phyloP scores from a whole-genome alignment of 2,329 filamentous ascomycete genomes.

The Aspergillus proliferans region DNA sequence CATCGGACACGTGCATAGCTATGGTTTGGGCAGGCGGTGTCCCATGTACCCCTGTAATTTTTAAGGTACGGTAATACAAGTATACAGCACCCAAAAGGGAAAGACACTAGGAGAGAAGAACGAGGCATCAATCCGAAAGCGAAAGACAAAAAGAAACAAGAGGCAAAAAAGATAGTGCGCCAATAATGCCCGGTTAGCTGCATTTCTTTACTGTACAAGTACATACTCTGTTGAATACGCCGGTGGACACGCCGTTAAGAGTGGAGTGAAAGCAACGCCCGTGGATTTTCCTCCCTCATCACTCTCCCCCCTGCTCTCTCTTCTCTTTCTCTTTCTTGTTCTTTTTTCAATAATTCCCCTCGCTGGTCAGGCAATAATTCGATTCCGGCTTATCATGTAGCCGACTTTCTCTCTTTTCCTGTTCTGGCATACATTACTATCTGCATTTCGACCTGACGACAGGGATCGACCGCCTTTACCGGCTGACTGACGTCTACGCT shows the following conservation, averaged over 20 bases:
- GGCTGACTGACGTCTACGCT: not conserved
- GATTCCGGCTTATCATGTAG: not conserved
- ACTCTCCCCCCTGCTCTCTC: slow-evolving; percentile 6
- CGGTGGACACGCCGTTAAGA: not conserved
- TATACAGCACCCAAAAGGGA: too few relatives aligned
- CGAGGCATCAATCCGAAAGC: too few relatives aligned
- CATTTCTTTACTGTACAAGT: too few relatives aligned
- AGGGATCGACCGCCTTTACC: not conserved
- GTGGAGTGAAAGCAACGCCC: not conserved
- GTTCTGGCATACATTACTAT: not conserved
- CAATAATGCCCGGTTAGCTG: not conserved
- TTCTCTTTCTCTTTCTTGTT: slow-evolving; percentile 2
- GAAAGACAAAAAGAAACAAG: not conserved
- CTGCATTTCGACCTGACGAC: not conserved
- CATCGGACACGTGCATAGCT: too few relatives aligned
- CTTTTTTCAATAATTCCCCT: not conserved
- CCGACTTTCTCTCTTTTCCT: not conserved
- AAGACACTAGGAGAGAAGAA: too few relatives aligned
- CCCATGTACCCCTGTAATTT: too few relatives aligned
- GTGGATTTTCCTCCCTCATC: slow-evolving; percentile 11
- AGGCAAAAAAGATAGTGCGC: not conserved
- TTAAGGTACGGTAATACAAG: too few relatives aligned
- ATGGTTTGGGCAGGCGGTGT: too few relatives aligned
- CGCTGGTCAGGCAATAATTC: not conserved
- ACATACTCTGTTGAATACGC: not conserved